Percentiles rank a stretch among this genome's conserved stretches.
phyloP scores from a whole-genome alignment of 2,329 filamentous ascomycete genomes.

The Colletotrichum melonis region DNA sequence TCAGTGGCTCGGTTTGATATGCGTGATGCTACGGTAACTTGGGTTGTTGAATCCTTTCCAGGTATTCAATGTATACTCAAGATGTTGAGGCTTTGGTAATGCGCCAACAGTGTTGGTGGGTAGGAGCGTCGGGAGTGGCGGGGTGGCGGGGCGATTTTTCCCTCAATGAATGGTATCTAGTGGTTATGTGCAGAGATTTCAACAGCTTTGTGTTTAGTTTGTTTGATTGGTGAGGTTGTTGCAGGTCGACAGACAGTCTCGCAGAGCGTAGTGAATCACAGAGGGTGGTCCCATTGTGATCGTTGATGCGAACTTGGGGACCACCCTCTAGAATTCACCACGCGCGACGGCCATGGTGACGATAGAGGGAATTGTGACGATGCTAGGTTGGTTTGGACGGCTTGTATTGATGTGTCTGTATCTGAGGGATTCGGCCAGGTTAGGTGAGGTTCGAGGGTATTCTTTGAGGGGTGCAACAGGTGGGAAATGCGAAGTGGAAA shows the following conservation, averaged over 20 bases:
- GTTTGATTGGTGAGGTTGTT: neutral
- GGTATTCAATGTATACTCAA: neutral
- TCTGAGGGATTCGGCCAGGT: neutral
- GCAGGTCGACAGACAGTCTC: conserved; percentile 35
- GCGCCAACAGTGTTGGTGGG: conserved; percentile 5
- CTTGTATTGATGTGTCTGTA: neutral
- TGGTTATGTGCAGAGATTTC: conserved; percentile 34
- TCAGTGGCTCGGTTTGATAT: neutral
- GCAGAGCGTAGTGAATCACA: conserved; percentile 51
- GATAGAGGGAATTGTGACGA: neutral
- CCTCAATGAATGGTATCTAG: neutral
- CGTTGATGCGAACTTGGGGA: conserved; percentile 52
- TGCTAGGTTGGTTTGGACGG: neutral
- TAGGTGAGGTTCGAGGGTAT: neutral
- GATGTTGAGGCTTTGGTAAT: too few species aligned
- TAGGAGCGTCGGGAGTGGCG: conserved; percentile 17
- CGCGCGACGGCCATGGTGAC: conserved; percentile 44
- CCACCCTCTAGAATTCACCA: conserved; percentile 68
- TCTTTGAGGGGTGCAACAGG: neutral
- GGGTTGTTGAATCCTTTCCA: neutral
- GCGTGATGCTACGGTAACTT: too few species aligned
- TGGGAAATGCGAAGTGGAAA: neutral
- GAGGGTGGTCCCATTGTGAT: conserved; percentile 69
- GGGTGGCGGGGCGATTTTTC: conserved; percentile 23
- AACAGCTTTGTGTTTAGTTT: neutral